Conservation (phyloP, 805 yeast genomes). For the Candida morakotiae region DNA sequence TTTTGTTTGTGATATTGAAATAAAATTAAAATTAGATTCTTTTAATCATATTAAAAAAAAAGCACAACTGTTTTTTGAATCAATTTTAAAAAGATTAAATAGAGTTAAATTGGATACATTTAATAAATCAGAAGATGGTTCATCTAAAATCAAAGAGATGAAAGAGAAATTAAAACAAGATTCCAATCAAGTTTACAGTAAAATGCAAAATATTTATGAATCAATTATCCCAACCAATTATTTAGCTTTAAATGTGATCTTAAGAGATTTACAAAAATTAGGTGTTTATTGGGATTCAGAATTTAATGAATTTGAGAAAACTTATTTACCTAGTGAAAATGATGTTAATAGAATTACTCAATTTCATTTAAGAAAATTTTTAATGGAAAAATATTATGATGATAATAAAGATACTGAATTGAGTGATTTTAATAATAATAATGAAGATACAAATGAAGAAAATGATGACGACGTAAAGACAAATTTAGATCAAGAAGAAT, state of each 20-base stretch:
- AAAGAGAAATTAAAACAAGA: conserved; percentile 52
- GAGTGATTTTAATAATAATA: not conserved
- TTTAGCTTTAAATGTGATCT: conserved; percentile 62
- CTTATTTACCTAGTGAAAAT: conserved; percentile 83
- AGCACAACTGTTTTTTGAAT: conserved; percentile 60
- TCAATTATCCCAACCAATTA: conserved; percentile 60
- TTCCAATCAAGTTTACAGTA: conserved; percentile 35
- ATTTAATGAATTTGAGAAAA: conserved; percentile 73
- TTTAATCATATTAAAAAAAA: conserved; percentile 51
- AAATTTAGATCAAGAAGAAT: not conserved
- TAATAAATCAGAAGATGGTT: conserved; percentile 71
- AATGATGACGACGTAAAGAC: not conserved
- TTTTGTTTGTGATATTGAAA: conserved; percentile 71
- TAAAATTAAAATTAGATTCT: conserved; percentile 62
- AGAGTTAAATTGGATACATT: conserved; percentile 74
- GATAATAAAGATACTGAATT: not conserved
- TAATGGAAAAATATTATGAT: conserved; percentile 46
- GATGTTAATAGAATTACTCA: conserved; percentile 91
- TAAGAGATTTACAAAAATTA: conserved; percentile 70
- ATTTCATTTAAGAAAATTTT: conserved; percentile 72
- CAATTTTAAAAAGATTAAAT: conserved; percentile 64
- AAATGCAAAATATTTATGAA: conserved; percentile 50
- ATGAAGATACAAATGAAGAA: not conserved
- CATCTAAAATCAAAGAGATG: conserved; percentile 52
- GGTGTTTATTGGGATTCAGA: conserved; percentile 87